These are phyloP conservation scores for Trypanosoma cruzi DNA, from an alignment of 208 protist species.

Conservation along the genomic window DNA sequence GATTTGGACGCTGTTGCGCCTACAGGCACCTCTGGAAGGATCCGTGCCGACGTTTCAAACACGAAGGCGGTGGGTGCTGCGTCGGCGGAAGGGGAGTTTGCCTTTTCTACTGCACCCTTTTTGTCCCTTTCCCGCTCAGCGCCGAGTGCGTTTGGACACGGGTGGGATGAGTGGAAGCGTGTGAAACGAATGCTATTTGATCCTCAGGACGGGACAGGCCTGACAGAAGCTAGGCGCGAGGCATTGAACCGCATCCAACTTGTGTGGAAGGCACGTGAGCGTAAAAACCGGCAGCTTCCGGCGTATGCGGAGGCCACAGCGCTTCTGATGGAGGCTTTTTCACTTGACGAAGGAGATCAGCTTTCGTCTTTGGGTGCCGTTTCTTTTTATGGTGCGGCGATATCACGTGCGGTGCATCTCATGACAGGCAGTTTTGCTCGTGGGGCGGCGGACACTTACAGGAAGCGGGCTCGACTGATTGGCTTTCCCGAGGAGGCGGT, in stretches of 20 bases:
- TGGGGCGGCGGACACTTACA: slow-evolving; percentile 71
- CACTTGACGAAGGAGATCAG: slow-evolving; percentile 51
- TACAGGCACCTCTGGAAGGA: not conserved
- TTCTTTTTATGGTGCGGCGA: slow-evolving; percentile 61
- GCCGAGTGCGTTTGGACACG: slow-evolving; percentile 58
- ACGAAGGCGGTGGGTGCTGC: not conserved
- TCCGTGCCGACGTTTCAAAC: not conserved
- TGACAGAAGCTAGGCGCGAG: slow-evolving; percentile 35
- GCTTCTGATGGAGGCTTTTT: slow-evolving; percentile 55
- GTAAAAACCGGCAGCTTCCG: slow-evolving; percentile 57
- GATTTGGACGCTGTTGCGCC: slow-evolving; percentile 56
- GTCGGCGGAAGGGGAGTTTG: not conserved
- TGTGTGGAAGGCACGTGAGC: slow-evolving; percentile 63
- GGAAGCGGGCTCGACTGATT: slow-evolving; percentile 67
- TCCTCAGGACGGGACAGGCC: slow-evolving; percentile 5
- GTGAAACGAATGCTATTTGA: slow-evolving; percentile 73
- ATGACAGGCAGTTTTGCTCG: slow-evolving; percentile 83
- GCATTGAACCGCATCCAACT: slow-evolving; percentile 41
- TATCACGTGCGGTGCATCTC: slow-evolving; percentile 83
- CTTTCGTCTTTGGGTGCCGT: slow-evolving; percentile 15
- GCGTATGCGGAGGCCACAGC: slow-evolving; percentile 75
- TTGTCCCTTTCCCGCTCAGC: slow-evolving; percentile 7
- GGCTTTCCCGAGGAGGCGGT: slow-evolving; percentile 86
- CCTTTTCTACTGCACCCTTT: not conserved
- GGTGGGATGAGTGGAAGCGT: slow-evolving; percentile 64